phyloP scores from a whole-genome alignment of 225 moss, liverwort and hornwort species.

The Marchantia polymorpha region DNA sequence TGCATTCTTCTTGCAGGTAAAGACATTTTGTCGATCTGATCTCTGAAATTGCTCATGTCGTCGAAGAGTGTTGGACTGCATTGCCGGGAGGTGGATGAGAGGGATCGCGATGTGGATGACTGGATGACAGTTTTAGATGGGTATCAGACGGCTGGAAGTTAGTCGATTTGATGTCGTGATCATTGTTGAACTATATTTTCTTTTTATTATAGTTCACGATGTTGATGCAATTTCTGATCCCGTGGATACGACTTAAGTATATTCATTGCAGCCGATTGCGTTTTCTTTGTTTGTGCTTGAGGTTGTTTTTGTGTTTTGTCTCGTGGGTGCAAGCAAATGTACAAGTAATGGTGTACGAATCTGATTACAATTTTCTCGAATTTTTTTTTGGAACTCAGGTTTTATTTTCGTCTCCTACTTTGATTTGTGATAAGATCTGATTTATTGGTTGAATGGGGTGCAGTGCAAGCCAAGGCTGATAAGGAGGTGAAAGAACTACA shows the following conservation, averaged over 20 bases:
- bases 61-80: not conserved
- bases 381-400: not conserved
- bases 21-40: not conserved
- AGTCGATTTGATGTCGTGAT: too few species aligned
- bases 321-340: not conserved
- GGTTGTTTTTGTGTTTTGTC: not conserved
- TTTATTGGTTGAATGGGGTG: not conserved
- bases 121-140: too few species aligned
- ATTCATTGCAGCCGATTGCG: too few species aligned
- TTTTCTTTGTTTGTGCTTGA: not conserved
- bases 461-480: slow-evolving; percentile 49
- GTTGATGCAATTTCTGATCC: not conserved
- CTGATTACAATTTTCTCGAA: not conserved
- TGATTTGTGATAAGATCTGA: not conserved
- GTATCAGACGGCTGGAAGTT: too few species aligned
- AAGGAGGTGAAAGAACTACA: slow-evolving; percentile 77
- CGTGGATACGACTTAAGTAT: too few species aligned
- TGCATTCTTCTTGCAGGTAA: slow-evolving; percentile 9
- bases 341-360: not conserved
- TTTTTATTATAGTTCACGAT: not conserved
- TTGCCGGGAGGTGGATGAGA: not conserved
- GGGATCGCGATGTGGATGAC: not conserved
- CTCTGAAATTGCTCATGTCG: not conserved
- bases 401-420: not conserved
- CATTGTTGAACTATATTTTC: too few species aligned